Conservation (phyloP, 208 protist species). For the Entamoeba invadens region DNA sequence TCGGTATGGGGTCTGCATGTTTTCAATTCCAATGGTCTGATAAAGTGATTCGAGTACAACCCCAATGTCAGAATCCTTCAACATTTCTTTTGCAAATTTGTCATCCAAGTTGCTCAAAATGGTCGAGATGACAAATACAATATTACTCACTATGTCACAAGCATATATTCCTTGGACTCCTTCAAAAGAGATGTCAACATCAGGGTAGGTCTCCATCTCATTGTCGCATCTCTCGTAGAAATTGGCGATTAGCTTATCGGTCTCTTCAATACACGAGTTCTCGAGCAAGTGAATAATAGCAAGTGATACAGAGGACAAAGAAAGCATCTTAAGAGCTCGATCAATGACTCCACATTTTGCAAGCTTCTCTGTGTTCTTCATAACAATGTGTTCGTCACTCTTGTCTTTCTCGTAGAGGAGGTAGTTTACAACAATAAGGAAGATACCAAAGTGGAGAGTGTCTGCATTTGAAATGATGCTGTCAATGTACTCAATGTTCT, state of each 20-base stretch:
- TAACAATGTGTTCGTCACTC: not conserved
- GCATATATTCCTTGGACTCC: not conserved
- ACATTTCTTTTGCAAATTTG: not conserved
- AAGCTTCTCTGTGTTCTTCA: not conserved
- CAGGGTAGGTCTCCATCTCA: not conserved
- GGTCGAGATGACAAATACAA: not conserved
- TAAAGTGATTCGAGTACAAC: not conserved
- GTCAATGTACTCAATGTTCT: no score
- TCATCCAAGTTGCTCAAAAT: not conserved
- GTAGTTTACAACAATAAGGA: not conserved
- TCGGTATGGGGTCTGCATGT: not conserved
- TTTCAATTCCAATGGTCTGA: not conserved
- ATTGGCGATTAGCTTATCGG: not conserved
- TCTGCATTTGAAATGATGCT: not conserved
- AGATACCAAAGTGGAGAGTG: not conserved
- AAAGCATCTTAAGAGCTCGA: not conserved
- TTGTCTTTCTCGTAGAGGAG: not conserved
- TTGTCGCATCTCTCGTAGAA: not conserved
- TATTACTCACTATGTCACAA: not conserved
- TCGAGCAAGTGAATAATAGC: not conserved
- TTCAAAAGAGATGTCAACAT: not conserved
- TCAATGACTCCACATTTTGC: not conserved
- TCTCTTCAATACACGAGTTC: not conserved
- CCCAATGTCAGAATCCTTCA: not conserved
- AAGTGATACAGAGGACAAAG: not conserved